Evolutionary conservation across 148 eudicot genomes (phyloP).

Genomic region (Chenopodium formosanum): DNA sequence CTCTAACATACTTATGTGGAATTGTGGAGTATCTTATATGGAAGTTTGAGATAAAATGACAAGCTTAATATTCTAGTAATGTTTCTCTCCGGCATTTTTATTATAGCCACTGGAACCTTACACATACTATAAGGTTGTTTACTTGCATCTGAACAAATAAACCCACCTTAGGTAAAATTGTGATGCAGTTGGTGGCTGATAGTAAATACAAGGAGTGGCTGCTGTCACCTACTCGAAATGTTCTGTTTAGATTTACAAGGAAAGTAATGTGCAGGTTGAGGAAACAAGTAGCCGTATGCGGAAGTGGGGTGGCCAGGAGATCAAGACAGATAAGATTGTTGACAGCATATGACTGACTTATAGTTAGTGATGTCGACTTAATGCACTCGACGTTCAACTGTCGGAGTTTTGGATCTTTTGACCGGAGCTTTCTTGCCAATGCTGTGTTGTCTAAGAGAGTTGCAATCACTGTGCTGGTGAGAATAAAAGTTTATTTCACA

Average conservation of each 20-base stretch:
- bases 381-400: background rate
- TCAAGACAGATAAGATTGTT: slow-evolving; percentile 17
- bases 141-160: background rate
- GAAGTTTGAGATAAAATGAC: background rate
- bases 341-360: slow-evolving; percentile 6
- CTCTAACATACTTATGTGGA: background rate
- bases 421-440: background rate
- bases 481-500: background rate
- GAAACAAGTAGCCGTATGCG: slow-evolving; percentile 61
- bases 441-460: background rate
- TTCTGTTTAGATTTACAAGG: background rate
- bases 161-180: no score
- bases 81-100: background rate
- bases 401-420: background rate
- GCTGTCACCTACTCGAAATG: background rate
- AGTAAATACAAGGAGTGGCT: background rate
- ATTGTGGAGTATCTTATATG: background rate
- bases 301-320: slow-evolving; percentile 70
- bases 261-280: slow-evolving; percentile 47
- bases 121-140: background rate
- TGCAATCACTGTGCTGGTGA: background rate
- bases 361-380: background rate
- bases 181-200: no score
- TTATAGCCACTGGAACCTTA: background rate
- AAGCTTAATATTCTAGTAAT: background rate